These are phyloP conservation scores for Sporothrix protearum DNA, from an alignment of 2,329 filamentous ascomycete genomes.

Conservation along the genomic window DNA sequence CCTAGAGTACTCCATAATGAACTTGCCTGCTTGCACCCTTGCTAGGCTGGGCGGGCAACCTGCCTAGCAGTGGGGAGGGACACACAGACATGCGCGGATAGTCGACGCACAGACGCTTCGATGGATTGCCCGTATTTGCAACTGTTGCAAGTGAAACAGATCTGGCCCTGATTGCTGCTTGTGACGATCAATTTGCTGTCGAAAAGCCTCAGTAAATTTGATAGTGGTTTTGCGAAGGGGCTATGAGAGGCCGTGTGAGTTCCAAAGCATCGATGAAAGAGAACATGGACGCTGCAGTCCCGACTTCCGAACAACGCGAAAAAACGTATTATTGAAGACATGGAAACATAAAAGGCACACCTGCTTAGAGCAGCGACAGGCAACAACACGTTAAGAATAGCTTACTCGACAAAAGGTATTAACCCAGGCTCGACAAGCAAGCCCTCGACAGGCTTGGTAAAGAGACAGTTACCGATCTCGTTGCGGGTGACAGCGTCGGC, in stretches of 20 bases:
- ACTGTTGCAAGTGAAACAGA: slow-evolving; percentile 25
- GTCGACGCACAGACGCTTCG: slow-evolving; percentile 24
- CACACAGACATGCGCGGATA: slow-evolving; percentile 22
- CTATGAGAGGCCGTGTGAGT: not conserved
- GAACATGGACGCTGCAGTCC: not conserved
- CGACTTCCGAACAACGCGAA: not conserved
- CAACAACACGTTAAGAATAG: not conserved
- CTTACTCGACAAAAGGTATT: not conserved
- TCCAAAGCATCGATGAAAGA: not conserved
- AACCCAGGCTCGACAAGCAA: not conserved
- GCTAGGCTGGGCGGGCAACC: not conserved
- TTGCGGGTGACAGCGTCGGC: slow-evolving; percentile 21
- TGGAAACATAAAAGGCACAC: not conserved
- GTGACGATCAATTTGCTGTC: not conserved
- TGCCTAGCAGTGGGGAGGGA: slow-evolving; percentile 14
- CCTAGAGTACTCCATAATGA: not conserved
- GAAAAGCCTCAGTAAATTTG: not conserved
- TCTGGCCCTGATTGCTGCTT: slow-evolving; percentile 18
- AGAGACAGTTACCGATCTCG: slow-evolving; percentile 6
- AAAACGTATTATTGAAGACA: not conserved
- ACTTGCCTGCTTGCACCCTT: not conserved
- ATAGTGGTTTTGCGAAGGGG: slow-evolving; percentile 1
- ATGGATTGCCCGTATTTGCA: slow-evolving; percentile 16
- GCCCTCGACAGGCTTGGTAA: not conserved
- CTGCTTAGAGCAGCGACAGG: not conserved